Evolutionary conservation across 306 rosid genomes (phyloP).

Genomic region (Lotus japonicus): DNA sequence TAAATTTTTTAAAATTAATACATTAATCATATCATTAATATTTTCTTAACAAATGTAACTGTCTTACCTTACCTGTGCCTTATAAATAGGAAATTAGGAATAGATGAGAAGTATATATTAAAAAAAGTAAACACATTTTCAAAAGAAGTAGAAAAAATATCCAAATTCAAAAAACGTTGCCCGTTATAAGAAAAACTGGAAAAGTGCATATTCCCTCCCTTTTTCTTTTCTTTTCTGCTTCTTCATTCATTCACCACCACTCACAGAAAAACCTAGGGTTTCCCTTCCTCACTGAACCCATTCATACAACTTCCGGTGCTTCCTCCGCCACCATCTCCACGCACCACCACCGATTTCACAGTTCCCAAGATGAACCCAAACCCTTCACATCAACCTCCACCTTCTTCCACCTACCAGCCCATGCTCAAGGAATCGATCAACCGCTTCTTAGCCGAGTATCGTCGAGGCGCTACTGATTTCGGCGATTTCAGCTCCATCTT

Average conservation of each 20-base stretch:
- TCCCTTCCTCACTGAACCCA: not conserved
- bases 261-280: constrained; percentile 22
- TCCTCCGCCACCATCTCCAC: not conserved
- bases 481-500: constrained; percentile 44
- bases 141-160: not conserved
- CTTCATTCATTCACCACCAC: not conserved
- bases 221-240: constrained; percentile 9
- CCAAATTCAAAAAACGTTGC: constrained; percentile 24
- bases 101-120: no score
- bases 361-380: constrained; percentile 22
- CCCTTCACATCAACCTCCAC: not conserved
- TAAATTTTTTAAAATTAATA: no score
- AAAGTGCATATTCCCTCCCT: constrained; percentile 30
- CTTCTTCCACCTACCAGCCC: constrained; percentile 10
- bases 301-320: not conserved
- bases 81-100: no score
- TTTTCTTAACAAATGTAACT: no score
- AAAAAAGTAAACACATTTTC: no score
- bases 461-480: constrained; percentile 49
- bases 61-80: no score
- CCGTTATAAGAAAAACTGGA: constrained; percentile 25
- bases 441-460: constrained; percentile 46
- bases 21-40: no score
- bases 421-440: constrained; percentile 56
- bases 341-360: not conserved